Evolutionary conservation across 768 basidiomycete genomes (phyloP).

Genomic region (Russula virescens): DNA sequence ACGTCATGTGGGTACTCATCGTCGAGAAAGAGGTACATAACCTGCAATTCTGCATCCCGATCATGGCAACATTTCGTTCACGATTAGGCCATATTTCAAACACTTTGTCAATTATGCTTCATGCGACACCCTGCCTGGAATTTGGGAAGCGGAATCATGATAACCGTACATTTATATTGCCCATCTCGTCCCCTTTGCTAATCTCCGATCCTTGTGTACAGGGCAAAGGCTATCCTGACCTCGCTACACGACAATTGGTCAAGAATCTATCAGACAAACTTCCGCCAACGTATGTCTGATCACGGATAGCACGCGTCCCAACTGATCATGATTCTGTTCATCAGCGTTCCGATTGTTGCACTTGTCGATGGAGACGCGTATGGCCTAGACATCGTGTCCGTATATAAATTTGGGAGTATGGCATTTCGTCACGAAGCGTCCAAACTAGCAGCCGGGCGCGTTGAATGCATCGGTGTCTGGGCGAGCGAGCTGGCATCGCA

Average conservation of each 20-base stretch:
- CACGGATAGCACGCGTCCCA: neutral
- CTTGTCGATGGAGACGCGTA: conserved; percentile 90
- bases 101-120: conserved; percentile 58
- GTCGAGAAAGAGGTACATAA: conserved; percentile 85
- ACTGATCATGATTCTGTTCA: neutral
- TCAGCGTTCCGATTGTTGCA: conserved; percentile 69
- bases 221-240: conserved; percentile 97
- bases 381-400: conserved; percentile 86
- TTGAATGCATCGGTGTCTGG: conserved; percentile 79
- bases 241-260: conserved; percentile 83
- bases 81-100: conserved; percentile 87
- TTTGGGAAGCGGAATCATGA: conserved; percentile 62
- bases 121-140: conserved; percentile 39
- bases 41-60: too few species aligned
- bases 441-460: conserved; percentile 58
- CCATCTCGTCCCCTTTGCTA: neutral
- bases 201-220: conserved; percentile 34
- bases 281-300: conserved; percentile 45
- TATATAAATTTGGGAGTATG: conserved; percentile 77
- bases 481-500: conserved; percentile 63
- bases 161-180: conserved; percentile 53
- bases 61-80: neutral
- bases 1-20: conserved; percentile 72
- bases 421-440: conserved; percentile 64
- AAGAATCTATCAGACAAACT: conserved; percentile 63